phyloP scores from a whole-genome alignment of 177 flowering plant species.

The Vitis hybrid region DNA sequence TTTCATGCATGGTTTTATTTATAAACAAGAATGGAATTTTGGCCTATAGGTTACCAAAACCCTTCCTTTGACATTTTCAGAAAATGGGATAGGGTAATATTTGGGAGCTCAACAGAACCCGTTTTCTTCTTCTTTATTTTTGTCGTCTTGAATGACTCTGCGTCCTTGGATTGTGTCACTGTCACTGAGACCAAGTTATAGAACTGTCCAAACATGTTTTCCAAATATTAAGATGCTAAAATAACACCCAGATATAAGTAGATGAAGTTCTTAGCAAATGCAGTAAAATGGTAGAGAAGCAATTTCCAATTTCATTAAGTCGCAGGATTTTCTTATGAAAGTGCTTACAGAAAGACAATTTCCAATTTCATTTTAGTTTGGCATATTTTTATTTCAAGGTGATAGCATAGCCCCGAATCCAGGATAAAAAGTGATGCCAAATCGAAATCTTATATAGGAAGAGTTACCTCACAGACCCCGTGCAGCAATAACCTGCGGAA shows the following conservation, averaged over 20 bases:
- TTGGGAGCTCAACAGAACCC: slow-evolving; percentile 45
- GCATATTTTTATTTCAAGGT: too few relatives aligned
- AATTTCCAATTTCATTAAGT: too few relatives aligned
- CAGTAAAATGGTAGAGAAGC: too few relatives aligned
- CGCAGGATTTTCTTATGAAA: too few relatives aligned
- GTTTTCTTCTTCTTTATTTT: slow-evolving; percentile 66
- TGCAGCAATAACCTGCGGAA: slow-evolving; percentile 87
- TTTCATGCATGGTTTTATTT: slow-evolving; percentile 4
- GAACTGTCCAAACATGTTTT: slow-evolving; percentile 48
- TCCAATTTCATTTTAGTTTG: too few relatives aligned
- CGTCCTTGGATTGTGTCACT: slow-evolving; percentile 29
- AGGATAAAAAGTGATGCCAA: not conserved
- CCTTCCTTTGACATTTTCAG: slow-evolving; percentile 82
- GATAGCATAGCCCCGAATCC: not conserved
- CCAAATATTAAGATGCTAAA: too few relatives aligned
- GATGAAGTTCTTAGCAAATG: too few relatives aligned
- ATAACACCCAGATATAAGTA: too few relatives aligned
- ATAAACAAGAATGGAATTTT: not conserved
- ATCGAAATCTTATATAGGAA: not conserved
- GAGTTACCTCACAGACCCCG: slow-evolving; percentile 92
- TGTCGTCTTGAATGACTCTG: slow-evolving; percentile 48
- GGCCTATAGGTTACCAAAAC: slow-evolving; percentile 34
- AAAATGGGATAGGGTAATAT: slow-evolving; percentile 61
- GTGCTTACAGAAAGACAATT: too few relatives aligned
- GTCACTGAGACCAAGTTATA: slow-evolving; percentile 77